Percentiles rank a stretch among this genome's conserved stretches.
Evolutionary conservation across 768 basidiomycete species (phyloP).

Genomic region (Gloeostereum incarnatum): DNA sequence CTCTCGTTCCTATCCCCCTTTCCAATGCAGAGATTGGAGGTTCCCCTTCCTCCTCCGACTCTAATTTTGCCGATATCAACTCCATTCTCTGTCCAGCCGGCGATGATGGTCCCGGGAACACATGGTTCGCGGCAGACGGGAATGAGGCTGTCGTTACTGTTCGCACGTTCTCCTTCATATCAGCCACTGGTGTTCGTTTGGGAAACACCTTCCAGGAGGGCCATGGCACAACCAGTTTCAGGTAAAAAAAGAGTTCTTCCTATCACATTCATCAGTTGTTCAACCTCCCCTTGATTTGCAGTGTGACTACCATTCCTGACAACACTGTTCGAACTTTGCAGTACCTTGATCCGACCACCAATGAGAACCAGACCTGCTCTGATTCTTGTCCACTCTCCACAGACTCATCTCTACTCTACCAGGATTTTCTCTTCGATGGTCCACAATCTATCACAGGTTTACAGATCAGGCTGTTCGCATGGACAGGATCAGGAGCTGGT

Average conservation of each 20-base stretch:
- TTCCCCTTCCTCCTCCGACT: slow-evolving; percentile 51
- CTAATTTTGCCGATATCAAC: slow-evolving; percentile 53
- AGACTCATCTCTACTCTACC: slow-evolving; percentile 71
- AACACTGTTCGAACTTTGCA: slow-evolving; percentile 70
- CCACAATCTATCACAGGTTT: slow-evolving; percentile 76
- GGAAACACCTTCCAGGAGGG: slow-evolving; percentile 83
- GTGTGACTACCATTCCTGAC: slow-evolving; percentile 84
- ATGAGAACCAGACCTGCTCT: slow-evolving; percentile 70
- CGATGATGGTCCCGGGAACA: slow-evolving; percentile 67
- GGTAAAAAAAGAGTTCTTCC: slow-evolving; percentile 33
- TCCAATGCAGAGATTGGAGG: slow-evolving; percentile 44
- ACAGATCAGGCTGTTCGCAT: slow-evolving; percentile 71
- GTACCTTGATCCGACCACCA: slow-evolving; percentile 70
- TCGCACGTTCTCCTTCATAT: slow-evolving; percentile 63
- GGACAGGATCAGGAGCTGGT: slow-evolving; percentile 69
- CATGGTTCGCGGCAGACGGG: slow-evolving; percentile 78
- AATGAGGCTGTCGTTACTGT: slow-evolving; percentile 67
- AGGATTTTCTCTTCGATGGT: slow-evolving; percentile 82
- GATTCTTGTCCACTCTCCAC: slow-evolving; percentile 72
- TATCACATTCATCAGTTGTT: slow-evolving; percentile 2
- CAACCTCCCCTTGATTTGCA: slow-evolving; percentile 20
- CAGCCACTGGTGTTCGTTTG: slow-evolving; percentile 73
- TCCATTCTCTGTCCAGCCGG: slow-evolving; percentile 82
- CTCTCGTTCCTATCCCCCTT: slow-evolving; percentile 76
- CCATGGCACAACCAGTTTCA: slow-evolving; percentile 84